Percentiles rank a stretch among this genome's conserved stretches.
Conservation (phyloP, 148 eudicot genomes). For the Dysphania ambrosioides region DNA sequence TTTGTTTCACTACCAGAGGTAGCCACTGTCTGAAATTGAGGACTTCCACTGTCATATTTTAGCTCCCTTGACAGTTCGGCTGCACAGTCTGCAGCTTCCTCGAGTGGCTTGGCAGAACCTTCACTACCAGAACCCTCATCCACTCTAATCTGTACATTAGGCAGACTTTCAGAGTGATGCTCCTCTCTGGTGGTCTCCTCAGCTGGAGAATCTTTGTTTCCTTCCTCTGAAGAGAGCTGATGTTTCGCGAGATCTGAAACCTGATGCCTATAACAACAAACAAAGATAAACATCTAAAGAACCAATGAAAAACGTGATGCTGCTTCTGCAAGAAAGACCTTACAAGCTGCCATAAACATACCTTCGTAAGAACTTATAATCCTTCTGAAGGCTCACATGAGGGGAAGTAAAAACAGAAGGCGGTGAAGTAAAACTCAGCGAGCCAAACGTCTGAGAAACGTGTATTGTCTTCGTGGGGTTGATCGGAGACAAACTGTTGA, state of each 20-base stretch:
- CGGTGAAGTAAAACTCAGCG: constrained; percentile 67
- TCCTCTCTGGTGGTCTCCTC: no score
- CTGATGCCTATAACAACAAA: constrained; percentile 50
- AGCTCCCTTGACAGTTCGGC: constrained; percentile 39
- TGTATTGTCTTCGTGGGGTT: constrained; percentile 53
- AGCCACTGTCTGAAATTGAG: constrained; percentile 24
- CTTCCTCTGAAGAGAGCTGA: constrained; percentile 44
- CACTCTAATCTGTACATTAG: constrained; percentile 17
- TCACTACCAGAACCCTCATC: no score
- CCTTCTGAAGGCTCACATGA: constrained; percentile 63
- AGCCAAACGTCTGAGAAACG: constrained; percentile 62
- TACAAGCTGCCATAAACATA: constrained; percentile 21
- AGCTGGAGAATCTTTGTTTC: constrained; percentile 27
- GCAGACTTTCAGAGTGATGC: constrained; percentile 18
- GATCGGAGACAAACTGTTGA: constrained; percentile 86
- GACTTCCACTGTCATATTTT: constrained; percentile 46
- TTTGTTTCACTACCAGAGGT: no score
- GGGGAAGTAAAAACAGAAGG: constrained; percentile 93
- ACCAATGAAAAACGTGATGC: not conserved
- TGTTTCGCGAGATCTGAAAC: constrained; percentile 51
- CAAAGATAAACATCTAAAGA: constrained; percentile 13
- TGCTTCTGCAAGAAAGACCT: constrained; percentile 2
- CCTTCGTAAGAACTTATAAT: constrained; percentile 61
- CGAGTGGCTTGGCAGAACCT: constrained; percentile 27
- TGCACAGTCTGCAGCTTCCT: constrained; percentile 35